Evolutionary conservation across 2,329 filamentous ascomycete genomes (phyloP).

Genomic region (Stagonosporopsis cucurbitacearum): DNA sequence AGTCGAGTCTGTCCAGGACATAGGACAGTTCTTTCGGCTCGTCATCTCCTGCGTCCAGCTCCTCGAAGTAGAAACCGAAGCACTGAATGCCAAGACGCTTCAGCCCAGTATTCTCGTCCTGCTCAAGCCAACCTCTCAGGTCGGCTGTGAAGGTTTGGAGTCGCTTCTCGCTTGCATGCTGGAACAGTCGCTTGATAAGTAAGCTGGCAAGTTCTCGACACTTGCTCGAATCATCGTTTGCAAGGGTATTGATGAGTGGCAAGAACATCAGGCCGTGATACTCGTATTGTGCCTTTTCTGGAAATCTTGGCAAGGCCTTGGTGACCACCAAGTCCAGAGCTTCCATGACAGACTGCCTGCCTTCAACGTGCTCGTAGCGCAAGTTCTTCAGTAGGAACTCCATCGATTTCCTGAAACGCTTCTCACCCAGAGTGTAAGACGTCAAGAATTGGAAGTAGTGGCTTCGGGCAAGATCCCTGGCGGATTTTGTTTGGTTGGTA

Average conservation of each 20-base stretch:
- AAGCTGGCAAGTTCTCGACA: slow-evolving; percentile 83
- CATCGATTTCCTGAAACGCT: slow-evolving; percentile 86
- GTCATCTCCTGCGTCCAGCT: slow-evolving; percentile 56
- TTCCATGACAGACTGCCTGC: slow-evolving; percentile 91
- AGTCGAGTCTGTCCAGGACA: slow-evolving; percentile 60
- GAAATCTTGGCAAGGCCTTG: slow-evolving; percentile 66
- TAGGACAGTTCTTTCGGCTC: slow-evolving; percentile 70
- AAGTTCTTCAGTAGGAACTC: slow-evolving; percentile 89
- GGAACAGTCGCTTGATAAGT: slow-evolving; percentile 81
- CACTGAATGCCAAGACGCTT: slow-evolving; percentile 77
- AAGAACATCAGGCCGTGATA: slow-evolving; percentile 83
- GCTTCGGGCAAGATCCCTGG: slow-evolving; percentile 84
- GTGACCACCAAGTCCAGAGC: slow-evolving; percentile 83
- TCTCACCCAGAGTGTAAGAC: slow-evolving; percentile 92
- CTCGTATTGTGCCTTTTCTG: slow-evolving; percentile 77
- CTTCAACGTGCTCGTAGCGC: slow-evolving; percentile 86
- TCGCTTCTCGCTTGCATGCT: slow-evolving; percentile 75
- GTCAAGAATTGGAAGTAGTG: slow-evolving; percentile 94
- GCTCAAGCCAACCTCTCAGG: slow-evolving; percentile 76
- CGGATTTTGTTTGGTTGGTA: slow-evolving; percentile 88
- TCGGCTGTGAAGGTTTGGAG: slow-evolving; percentile 73
- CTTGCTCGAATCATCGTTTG: slow-evolving; percentile 86
- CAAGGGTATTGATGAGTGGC: slow-evolving; percentile 81
- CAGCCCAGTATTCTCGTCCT: slow-evolving; percentile 74
- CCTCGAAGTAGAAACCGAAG: slow-evolving; percentile 83